Evolutionary conservation across 2,329 filamentous ascomycete genomes (phyloP), one percentile per base, ranked within the genome.

Genomic region (Phyllosticta citrichinensis): DNA sequence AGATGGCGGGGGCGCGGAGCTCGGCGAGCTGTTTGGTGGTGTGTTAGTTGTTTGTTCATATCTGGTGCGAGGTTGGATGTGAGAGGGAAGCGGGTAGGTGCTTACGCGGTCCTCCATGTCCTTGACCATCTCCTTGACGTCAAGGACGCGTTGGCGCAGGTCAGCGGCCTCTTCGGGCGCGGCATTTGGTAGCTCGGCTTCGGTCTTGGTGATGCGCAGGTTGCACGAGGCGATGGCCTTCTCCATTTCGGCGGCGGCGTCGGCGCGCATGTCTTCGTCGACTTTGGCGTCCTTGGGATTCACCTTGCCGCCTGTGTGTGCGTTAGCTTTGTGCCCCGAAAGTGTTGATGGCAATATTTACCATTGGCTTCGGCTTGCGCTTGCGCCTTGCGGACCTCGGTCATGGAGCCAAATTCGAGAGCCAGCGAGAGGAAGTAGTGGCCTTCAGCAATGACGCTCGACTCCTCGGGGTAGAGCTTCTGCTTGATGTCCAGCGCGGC

Each of bases 361-460:
- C 59, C 59, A 47, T 51, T 56, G n/a, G 60, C 60, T 8, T 63
- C 64, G 10, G 67, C 66, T 55, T 76, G 75, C 22, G 70, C 73
- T 58, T 79, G 76, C 53, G 82, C 80, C 17, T 82, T 82, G 12
- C 79, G 75, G 1, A 83, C 80, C 19, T 79, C 81, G 5, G 86
- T 89, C 54, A 94, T 84, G 0, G 91, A 94, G 3, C 90, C 90
- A 67, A 97, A 97, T 71, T 99, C 94, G 27, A 99, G 82, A 0
- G 94, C 94, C 17, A 99, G 83, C 0, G 93, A 96, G 25, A 99
- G 86, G 76, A 97, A 97, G 79, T 89, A 99, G 77, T 99, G 91
- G 17, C 90, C 93, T 77, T 99, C 94, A 52, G 94, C 93, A 61
- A 97, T 83, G 57, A 95, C 82, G 67, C 91, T 88, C 14, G 89